Evolutionary conservation across 805 yeast species (phyloP).

Genomic region (Candida boidinii): DNA sequence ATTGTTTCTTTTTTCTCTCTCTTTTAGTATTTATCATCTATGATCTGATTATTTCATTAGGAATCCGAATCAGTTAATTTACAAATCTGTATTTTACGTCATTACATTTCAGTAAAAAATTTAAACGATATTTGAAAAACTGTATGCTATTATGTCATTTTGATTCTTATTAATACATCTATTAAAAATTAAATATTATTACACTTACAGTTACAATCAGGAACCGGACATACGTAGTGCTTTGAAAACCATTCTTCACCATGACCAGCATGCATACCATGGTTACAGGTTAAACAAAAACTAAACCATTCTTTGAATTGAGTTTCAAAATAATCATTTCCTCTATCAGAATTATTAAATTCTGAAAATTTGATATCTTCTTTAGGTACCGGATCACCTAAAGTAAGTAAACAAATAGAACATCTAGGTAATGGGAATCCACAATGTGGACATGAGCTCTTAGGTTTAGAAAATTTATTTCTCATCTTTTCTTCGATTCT

Average conservation of each 20-base stretch:
- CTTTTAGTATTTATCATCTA: no score
- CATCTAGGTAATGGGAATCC: slow-evolving; percentile 85
- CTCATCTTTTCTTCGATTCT: slow-evolving; percentile 14
- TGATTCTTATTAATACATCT: no score
- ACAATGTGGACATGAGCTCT: slow-evolving; percentile 65
- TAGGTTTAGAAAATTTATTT: slow-evolving; percentile 5
- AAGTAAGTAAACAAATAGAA: slow-evolving; percentile 74
- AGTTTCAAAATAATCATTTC: slow-evolving; percentile 23
- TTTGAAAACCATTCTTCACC: slow-evolving; percentile 94
- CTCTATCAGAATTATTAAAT: slow-evolving; percentile 17
- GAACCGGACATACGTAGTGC: slow-evolving; percentile 87
- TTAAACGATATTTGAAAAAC: no score
- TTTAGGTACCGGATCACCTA: slow-evolving; percentile 58
- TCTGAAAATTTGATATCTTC: no score
- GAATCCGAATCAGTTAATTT: no score
- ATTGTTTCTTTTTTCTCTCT: no score
- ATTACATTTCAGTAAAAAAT: no score
- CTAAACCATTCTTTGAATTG: slow-evolving; percentile 78
- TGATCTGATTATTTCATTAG: no score
- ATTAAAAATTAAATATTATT: slow-evolving; percentile 29
- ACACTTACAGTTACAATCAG: slow-evolving; percentile 83
- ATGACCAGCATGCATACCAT: slow-evolving; percentile 91
- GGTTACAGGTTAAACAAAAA: slow-evolving; percentile 85
- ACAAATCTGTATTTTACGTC: no score
- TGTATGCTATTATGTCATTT: no score